Conservation (phyloP, 2,329 filamentous ascomycete species). For the Canariomyces notabilis region DNA sequence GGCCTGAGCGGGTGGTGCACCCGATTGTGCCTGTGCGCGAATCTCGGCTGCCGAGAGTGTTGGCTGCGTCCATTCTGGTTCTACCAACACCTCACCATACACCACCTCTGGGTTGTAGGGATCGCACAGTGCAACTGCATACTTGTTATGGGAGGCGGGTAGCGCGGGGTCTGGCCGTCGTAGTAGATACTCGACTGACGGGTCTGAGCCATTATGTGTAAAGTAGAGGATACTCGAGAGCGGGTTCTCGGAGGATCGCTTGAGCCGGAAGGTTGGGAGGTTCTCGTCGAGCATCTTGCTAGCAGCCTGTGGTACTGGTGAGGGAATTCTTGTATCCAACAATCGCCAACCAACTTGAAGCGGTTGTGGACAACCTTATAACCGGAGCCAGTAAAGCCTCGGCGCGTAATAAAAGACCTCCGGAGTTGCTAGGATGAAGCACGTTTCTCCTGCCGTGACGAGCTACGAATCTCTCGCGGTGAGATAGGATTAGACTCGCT, state of each 20-base stretch:
- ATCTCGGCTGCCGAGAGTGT: conserved; percentile 76
- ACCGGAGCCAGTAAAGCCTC: too few species aligned
- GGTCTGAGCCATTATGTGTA: conserved; percentile 72
- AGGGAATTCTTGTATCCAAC: too few species aligned
- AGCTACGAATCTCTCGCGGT: too few species aligned
- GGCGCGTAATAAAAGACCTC: too few species aligned
- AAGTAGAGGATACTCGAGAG: conserved; percentile 55
- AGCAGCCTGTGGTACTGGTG: too few species aligned
- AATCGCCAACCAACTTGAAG: too few species aligned
- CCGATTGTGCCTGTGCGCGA: conserved; percentile 47
- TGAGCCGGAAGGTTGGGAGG: conserved; percentile 67
- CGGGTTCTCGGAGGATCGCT: conserved; percentile 47
- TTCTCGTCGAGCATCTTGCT: conserved; percentile 81
- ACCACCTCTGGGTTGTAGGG: conserved; percentile 74
- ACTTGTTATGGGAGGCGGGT: conserved; percentile 70
- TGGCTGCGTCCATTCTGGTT: conserved; percentile 81
- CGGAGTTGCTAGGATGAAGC: background rate
- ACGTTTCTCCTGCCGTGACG: too few species aligned
- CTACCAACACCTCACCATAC: conserved; percentile 79
- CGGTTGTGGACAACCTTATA: too few species aligned
- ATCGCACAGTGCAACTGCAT: conserved; percentile 81
- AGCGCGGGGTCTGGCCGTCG: conserved; percentile 66
- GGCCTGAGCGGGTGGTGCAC: conserved; percentile 46
- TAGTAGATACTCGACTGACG: conserved; percentile 73
- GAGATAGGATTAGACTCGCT: background rate